phyloP scores from a whole-genome alignment of 1,139 yeast genomes.

The Suhomyces taliae region DNA sequence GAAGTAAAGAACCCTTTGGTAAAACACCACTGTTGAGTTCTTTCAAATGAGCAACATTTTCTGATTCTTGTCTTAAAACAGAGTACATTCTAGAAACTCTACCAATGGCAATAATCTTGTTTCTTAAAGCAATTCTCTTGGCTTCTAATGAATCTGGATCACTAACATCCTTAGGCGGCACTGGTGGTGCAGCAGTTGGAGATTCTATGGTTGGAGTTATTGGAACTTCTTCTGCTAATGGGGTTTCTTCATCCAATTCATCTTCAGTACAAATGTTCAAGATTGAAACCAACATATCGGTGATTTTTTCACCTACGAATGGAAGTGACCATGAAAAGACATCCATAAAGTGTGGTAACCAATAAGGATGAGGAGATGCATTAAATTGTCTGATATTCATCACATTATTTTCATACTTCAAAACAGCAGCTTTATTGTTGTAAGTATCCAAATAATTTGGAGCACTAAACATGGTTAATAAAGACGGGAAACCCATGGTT shows the following conservation, averaged over 20 bases:
- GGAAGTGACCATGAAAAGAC: constrained; percentile 98
- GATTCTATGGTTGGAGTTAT: constrained; percentile 2
- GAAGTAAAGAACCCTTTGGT: constrained; percentile 85
- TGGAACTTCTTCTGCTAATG: constrained; percentile 31
- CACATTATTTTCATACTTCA: constrained; percentile 86
- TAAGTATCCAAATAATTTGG: constrained; percentile 94
- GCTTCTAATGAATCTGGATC: constrained; percentile 31
- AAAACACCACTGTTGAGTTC: constrained; percentile 61
- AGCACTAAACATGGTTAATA: constrained; percentile 91
- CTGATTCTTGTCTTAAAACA: constrained; percentile 85
- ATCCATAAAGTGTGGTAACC: constrained; percentile 97
- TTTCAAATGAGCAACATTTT: constrained; percentile 80
- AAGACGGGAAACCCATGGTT: constrained; percentile 88
- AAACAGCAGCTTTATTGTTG: constrained; percentile 93
- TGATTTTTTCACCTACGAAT: constrained; percentile 94
- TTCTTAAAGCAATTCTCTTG: constrained; percentile 66
- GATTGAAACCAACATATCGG: constrained; percentile 89
- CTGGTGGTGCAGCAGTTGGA: constrained; percentile 8
- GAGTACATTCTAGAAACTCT: constrained; percentile 92
- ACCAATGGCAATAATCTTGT: constrained; percentile 93
- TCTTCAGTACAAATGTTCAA: constrained; percentile 94
- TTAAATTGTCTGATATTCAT: constrained; percentile 96
- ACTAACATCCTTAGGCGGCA: constrained; percentile 5
- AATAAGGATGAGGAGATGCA: constrained; percentile 92
- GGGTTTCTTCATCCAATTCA: constrained; percentile 78